Evolutionary conservation across 2,329 filamentous ascomycete species (phyloP).

Genomic region (Xylaria sp.): DNA sequence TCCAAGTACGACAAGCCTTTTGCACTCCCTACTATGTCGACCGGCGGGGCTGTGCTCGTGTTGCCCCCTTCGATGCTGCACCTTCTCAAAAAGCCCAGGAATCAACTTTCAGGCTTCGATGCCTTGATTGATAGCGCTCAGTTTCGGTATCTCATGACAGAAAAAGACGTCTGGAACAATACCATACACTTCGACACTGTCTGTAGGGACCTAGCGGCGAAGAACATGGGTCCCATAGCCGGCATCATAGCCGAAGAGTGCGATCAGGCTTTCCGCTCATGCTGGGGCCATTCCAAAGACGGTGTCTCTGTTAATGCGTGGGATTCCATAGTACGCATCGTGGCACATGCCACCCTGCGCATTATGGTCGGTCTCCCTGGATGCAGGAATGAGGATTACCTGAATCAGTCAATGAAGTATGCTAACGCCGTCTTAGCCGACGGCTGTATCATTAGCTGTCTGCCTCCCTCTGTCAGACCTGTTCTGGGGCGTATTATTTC

Average conservation of each 20-base stretch:
- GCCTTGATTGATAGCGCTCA: constrained; percentile 4
- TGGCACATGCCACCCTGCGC: constrained; percentile 1
- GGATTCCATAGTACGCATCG: constrained; percentile 1
- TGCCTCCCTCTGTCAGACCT: constrained; percentile 4
- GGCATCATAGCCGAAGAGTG: background rate
- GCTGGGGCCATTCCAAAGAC: background rate
- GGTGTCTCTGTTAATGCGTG: constrained; percentile 6
- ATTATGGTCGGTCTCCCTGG: constrained; percentile 1
- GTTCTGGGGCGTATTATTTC: background rate
- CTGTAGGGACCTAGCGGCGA: background rate
- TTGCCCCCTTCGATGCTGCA: constrained; percentile 7
- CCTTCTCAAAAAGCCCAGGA: background rate
- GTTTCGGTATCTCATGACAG: constrained; percentile 1
- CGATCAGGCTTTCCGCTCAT: background rate
- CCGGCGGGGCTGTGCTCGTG: constrained; percentile 8
- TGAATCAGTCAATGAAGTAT: background rate
- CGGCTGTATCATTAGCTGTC: constrained; percentile 10
- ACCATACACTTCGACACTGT: constrained; percentile 11
- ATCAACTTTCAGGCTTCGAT: background rate
- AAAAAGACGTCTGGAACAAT: constrained; percentile 2
- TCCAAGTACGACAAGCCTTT: constrained; percentile 4
- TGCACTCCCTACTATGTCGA: constrained; percentile 15
- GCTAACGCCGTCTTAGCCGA: constrained; percentile 2
- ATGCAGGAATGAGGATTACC: constrained; percentile 1
- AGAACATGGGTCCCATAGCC: background rate